A percentile compares a stretch with the other conserved stretches of the same genome.
Evolutionary conservation across 2,329 filamentous ascomycete species (phyloP).

Genomic region (Botrytis galanthina): DNA sequence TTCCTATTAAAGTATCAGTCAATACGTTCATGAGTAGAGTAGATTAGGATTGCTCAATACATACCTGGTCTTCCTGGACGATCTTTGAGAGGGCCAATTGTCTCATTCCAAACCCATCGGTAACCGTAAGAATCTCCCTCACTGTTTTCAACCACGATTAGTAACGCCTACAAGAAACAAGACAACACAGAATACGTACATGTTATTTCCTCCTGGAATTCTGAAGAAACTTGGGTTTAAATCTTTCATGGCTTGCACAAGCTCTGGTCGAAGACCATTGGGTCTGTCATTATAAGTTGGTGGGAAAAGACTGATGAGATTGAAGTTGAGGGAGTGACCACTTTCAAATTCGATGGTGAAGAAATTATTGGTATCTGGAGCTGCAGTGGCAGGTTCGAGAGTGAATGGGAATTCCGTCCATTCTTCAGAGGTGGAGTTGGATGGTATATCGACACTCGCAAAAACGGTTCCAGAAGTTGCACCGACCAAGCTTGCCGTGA

Average conservation of each 20-base stretch:
- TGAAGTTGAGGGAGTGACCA: slow-evolving; percentile 50
- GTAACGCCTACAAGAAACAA: slow-evolving; percentile 23
- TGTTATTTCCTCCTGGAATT: slow-evolving; percentile 64
- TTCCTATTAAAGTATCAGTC: background rate
- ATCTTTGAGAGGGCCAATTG: slow-evolving; percentile 42
- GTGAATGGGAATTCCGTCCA: slow-evolving; percentile 28
- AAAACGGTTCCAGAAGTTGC: slow-evolving; percentile 25
- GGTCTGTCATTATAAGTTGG: slow-evolving; percentile 54
- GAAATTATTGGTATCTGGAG: slow-evolving; percentile 48
- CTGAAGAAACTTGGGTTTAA: slow-evolving; percentile 57
- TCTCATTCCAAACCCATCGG: slow-evolving; percentile 42
- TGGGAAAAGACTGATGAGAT: slow-evolving; percentile 58
- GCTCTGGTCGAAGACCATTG: slow-evolving; percentile 57
- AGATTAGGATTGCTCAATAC: slow-evolving; percentile 38
- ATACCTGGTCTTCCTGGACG: slow-evolving; percentile 41
- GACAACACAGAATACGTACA: slow-evolving; percentile 38
- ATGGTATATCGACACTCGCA: slow-evolving; percentile 27
- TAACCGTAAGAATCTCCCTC: slow-evolving; percentile 33
- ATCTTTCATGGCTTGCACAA: slow-evolving; percentile 51
- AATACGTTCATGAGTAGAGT: background rate
- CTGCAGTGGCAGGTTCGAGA: slow-evolving; percentile 22
- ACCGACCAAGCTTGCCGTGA: slow-evolving; percentile 25
- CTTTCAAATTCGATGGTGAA: slow-evolving; percentile 52
- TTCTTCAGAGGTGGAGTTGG: slow-evolving; percentile 19
- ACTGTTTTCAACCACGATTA: slow-evolving; percentile 30